A percentile compares a stretch with the other conserved stretches of the same genome.
Evolutionary conservation across 768 basidiomycete genomes (phyloP).

Genomic region (Xerocomellus chrysenteron): DNA sequence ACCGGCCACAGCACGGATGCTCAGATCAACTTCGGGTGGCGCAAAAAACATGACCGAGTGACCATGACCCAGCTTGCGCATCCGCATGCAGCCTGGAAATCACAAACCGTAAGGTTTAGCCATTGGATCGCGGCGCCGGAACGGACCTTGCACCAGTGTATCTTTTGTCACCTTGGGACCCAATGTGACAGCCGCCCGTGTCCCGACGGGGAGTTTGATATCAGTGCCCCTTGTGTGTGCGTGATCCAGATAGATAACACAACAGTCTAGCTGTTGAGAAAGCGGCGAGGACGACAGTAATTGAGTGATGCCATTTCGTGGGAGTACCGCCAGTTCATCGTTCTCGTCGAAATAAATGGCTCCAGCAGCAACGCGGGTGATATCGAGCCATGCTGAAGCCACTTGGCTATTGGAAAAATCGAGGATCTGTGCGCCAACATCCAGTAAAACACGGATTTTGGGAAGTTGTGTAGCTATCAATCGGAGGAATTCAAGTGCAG

Average conservation of each 20-base stretch:
- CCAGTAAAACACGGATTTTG: conserved; percentile 44
- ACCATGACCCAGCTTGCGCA: conserved; percentile 46
- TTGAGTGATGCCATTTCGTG: conserved; percentile 25
- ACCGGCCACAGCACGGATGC: conserved; percentile 29
- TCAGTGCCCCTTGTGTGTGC: conserved; percentile 40
- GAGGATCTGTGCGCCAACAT: conserved; percentile 56
- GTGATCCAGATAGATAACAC: conserved; percentile 38
- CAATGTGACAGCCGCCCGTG: conserved; percentile 35
- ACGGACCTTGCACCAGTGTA: conserved; percentile 33
- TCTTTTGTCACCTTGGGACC: conserved; percentile 39
- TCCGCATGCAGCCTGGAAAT: conserved; percentile 47
- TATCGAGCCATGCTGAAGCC: conserved; percentile 40
- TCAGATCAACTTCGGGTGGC: conserved; percentile 37
- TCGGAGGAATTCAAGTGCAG: conserved; percentile 16
- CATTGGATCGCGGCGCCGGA: not conserved
- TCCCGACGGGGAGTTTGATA: conserved; percentile 30
- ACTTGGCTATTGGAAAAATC: conserved; percentile 44
- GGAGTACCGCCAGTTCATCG: conserved; percentile 31
- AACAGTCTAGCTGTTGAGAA: conserved; percentile 26
- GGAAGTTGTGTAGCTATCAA: conserved; percentile 33
- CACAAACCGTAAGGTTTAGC: not conserved
- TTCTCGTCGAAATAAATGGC: conserved; percentile 29
- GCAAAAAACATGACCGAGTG: conserved; percentile 49
- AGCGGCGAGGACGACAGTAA: conserved; percentile 29
- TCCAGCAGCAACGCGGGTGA: conserved; percentile 6